A percentile compares a stretch with the other conserved stretches of the same genome.
phyloP scores from a whole-genome alignment of 2,329 filamentous ascomycete species.

The Nemania serpens region DNA sequence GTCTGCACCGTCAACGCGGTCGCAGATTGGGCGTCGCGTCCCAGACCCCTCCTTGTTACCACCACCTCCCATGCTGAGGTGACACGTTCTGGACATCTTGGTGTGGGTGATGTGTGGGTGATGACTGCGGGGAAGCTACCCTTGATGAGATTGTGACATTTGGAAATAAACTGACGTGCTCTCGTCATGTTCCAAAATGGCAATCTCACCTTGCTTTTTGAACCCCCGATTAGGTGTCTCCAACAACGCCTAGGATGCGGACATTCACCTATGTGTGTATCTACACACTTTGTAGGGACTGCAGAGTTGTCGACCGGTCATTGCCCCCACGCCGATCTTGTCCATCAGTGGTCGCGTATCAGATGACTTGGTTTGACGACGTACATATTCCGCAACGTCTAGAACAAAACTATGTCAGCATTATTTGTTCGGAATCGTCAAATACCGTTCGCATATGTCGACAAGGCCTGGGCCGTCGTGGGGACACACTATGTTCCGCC shows the following conservation, averaged over 20 bases:
- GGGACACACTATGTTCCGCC: not conserved
- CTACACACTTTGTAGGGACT: not conserved
- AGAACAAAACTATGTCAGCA: not conserved
- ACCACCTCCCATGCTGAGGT: conserved; percentile 12
- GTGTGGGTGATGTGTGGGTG: conserved; percentile 2
- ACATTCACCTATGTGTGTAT: not conserved
- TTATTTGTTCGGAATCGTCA: not conserved
- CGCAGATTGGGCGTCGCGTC: conserved; percentile 13
- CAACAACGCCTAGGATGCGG: not conserved
- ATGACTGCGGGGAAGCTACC: conserved; percentile 28
- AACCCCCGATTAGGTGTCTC: conserved; percentile 5
- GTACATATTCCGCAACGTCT: no score
- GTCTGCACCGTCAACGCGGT: conserved; percentile 19
- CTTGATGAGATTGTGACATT: conserved; percentile 32
- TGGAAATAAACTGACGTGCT: conserved; percentile 33
- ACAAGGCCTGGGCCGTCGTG: not conserved
- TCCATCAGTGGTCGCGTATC: no score
- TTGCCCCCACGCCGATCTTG: not conserved
- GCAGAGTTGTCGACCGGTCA: not conserved
- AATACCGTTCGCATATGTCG: not conserved
- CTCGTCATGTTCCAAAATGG: conserved; percentile 1
- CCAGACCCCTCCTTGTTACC: conserved; percentile 7
- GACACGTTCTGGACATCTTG: conserved; percentile 12
- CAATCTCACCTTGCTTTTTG: conserved; percentile 1
- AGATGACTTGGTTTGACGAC: no score